Conservation (phyloP, 108 stramenopile species). For the Schizochytrium sp. region DNA sequence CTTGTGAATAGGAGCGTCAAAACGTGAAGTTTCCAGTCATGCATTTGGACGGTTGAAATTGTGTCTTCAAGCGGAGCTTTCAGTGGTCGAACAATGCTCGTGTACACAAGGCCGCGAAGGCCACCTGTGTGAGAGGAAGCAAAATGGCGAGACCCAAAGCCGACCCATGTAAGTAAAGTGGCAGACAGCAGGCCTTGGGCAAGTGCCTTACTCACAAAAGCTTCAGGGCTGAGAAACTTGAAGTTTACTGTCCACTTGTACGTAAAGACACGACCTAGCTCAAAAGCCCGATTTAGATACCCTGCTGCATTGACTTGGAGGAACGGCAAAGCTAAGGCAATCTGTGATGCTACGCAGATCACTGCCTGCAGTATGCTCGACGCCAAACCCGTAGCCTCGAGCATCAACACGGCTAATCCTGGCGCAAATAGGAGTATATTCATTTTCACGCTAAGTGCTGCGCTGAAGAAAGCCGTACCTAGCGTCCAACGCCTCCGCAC, state of each 20-base stretch:
- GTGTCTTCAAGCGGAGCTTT: not conserved
- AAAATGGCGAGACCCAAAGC: not conserved
- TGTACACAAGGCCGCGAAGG: not conserved
- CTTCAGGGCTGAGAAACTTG: conserved; percentile 89
- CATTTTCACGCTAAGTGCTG: conserved; percentile 96
- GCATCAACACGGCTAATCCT: conserved; percentile 85
- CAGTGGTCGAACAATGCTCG: not conserved
- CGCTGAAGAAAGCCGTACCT: conserved; percentile 87
- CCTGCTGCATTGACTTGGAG: conserved; percentile 84
- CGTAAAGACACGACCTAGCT: conserved; percentile 94
- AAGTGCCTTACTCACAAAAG: conserved; percentile 82
- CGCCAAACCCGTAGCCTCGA: conserved; percentile 75
- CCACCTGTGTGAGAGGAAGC: not conserved
- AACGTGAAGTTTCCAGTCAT: conserved; percentile 76
- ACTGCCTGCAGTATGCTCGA: conserved; percentile 69
- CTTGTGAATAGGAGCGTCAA: conserved; percentile 85
- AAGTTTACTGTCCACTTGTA: conserved; percentile 98
- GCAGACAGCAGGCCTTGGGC: conserved; percentile 79
- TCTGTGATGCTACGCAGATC: conserved; percentile 84
- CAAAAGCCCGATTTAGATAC: conserved; percentile 93
- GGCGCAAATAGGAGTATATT: conserved; percentile 95
- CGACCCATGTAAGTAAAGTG: conserved; percentile 59
- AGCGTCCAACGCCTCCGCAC: conserved; percentile 81
- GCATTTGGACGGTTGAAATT: not conserved
- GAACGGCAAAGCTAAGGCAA: conserved; percentile 91